A percentile compares a stretch with the other conserved stretches of the same genome.
Evolutionary conservation across 345 rosid species (phyloP).

Genomic region (Bretschneidera sinensis): DNA sequence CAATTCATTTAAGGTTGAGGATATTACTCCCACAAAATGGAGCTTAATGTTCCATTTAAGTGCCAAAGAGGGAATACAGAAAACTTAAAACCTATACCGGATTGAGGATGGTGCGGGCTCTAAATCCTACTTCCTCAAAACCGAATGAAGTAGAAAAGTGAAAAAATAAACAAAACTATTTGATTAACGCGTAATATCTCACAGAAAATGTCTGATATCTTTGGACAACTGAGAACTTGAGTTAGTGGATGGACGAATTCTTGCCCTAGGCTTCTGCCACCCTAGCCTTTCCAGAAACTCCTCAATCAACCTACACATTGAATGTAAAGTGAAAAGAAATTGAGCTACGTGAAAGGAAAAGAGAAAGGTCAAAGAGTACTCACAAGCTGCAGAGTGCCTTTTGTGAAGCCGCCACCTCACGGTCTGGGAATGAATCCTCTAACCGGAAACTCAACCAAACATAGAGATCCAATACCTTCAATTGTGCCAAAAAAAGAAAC

Average conservation of each 20-base stretch:
- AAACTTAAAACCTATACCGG: no score
- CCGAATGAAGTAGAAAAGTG: background rate
- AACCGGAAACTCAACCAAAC: slow-evolving; percentile 89
- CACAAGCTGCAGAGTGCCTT: slow-evolving; percentile 72
- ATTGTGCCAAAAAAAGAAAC: slow-evolving; percentile 13
- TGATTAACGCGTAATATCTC: background rate
- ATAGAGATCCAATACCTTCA: slow-evolving; percentile 82
- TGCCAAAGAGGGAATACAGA: no score
- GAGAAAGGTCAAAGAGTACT: slow-evolving; percentile 22
- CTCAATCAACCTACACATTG: slow-evolving; percentile 67
- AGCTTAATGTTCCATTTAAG: no score
- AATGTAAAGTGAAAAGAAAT: slow-evolving; percentile 3
- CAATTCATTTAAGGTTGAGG: no score
- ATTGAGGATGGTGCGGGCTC: no score
- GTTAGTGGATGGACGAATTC: slow-evolving; percentile 8
- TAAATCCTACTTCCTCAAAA: no score
- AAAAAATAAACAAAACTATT: no score
- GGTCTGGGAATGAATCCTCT: slow-evolving; percentile 82
- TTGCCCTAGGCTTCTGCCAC: slow-evolving; percentile 36
- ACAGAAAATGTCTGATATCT: slow-evolving; percentile 8
- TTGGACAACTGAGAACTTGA: slow-evolving; percentile 17
- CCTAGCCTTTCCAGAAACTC: slow-evolving; percentile 64
- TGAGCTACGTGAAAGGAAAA: background rate
- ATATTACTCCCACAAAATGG: no score
- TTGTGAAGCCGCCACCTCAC: slow-evolving; percentile 73